Base-by-base conservation (phyloP, 441 rosid species). In the Croton laevigatus region DNA sequence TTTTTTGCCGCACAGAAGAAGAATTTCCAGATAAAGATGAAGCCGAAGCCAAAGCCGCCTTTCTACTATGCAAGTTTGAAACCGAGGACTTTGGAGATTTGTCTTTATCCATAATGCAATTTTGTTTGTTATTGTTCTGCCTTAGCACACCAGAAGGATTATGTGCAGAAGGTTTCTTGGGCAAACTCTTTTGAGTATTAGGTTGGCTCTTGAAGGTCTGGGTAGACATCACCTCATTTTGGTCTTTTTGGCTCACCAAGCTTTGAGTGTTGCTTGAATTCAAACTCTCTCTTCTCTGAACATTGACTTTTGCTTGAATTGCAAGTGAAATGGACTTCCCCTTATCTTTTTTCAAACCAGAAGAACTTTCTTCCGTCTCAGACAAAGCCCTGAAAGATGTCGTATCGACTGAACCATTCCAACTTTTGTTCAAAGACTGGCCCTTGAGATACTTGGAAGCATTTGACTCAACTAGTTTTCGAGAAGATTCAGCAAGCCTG, bases 71-170 rank as follows among this genome's bases (percentile, higher is more conserved):
- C 72, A 68, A 66, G 75, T 64, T 78, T 48, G 92, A 78, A 69
- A 51, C 76, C 1, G 55, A 48, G 23, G 88, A 44, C 76, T 82
- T 89, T 63, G 85, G 76, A 34, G 87, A 70, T 52, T 79, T 90
- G 23, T 88, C 87, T 78, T 74, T 87, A 45, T 81, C 87, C 36
- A 65, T 22, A 34, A 60, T 37, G 66, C 88, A 78, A 76, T 95
- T 95, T 71, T 95, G 99, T 71, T 93, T 95, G 86, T 90, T 97
- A 68, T 88, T 78, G 75, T 96, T 96, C 85, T 85, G 98, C 85
- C 88, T 86, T 59, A 95, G 90, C 66, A 77, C 95, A 71, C 84
- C 86, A 77, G 90, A 71, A 74, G 77, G 2, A 78, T 65, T 85
- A 27, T 75, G 71, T 22, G 73, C 23, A 34, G 82, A 79, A n/a